Percentiles rank a stretch among this genome's conserved stretches.
These are phyloP conservation scores for Naganishia sp. DNA, from an alignment of 1,284 basidiomycete genomes.

Conservation along the genomic window DNA sequence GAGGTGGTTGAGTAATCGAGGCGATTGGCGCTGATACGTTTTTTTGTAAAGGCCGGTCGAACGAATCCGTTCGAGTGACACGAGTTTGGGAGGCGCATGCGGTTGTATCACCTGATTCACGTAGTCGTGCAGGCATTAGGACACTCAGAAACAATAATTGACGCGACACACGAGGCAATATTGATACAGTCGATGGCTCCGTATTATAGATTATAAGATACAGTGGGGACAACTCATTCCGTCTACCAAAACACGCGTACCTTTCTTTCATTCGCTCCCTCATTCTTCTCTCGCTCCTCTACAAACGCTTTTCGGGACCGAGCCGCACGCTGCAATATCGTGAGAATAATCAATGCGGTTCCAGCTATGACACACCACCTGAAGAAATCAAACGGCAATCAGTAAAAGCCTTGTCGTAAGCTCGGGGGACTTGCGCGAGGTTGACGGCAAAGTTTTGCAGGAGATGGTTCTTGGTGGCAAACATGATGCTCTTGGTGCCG, in stretches of 20 bases:
- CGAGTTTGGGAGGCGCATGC: not conserved
- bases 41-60: conserved; percentile 38
- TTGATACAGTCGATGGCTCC: too few species aligned
- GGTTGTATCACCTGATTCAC: not conserved
- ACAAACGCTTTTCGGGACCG: not conserved
- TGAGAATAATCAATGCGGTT: not conserved
- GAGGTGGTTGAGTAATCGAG: conserved; percentile 16
- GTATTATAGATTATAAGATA: not conserved
- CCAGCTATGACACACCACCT: conserved; percentile 21
- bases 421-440: conserved; percentile 38
- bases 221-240: not conserved
- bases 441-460: conserved; percentile 48
- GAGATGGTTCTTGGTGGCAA: conserved; percentile 48
- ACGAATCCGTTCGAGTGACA: conserved; percentile 48
- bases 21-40: not conserved
- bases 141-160: too few species aligned
- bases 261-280: conserved; percentile 19
- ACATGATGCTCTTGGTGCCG: conserved; percentile 44
- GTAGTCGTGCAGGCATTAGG: not conserved
- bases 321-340: not conserved
- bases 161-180: conserved; percentile 1
- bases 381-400: not conserved
- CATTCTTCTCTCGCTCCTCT: conserved; percentile 19
- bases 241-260: conserved; percentile 29
- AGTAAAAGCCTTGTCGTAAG: not conserved